phyloP scores from a whole-genome alignment of 2,329 filamentous ascomycete genomes.

The Talaromyces atroroseus region DNA sequence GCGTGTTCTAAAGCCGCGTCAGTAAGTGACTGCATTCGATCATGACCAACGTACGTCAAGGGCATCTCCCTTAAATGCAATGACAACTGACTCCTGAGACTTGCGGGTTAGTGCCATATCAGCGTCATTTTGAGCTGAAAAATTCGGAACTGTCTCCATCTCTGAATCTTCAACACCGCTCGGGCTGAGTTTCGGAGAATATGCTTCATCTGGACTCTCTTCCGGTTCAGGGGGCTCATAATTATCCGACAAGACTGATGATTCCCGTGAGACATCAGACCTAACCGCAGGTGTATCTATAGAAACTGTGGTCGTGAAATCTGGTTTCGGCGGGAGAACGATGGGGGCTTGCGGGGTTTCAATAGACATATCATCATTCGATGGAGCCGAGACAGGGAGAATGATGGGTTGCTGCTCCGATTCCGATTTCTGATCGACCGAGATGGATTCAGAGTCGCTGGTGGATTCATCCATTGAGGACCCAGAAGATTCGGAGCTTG shows the following conservation, averaged over 20 bases:
- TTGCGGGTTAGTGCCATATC: slow-evolving; percentile 29
- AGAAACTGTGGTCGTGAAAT: background rate
- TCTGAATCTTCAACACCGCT: slow-evolving; percentile 27
- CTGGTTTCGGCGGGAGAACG: background rate
- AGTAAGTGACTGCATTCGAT: slow-evolving; percentile 21
- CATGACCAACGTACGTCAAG: slow-evolving; percentile 28
- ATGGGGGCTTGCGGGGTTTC: background rate
- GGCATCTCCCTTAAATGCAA: slow-evolving; percentile 23
- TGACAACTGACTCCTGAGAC: slow-evolving; percentile 24
- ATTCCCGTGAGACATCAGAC: slow-evolving; percentile 20
- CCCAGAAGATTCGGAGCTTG: slow-evolving; percentile 19
- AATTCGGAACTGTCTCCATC: slow-evolving; percentile 19
- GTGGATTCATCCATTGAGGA: slow-evolving; percentile 38
- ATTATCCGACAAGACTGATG: slow-evolving; percentile 42
- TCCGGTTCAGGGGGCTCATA: slow-evolving; percentile 53
- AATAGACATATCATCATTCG: background rate
- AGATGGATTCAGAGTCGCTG: slow-evolving; percentile 21
- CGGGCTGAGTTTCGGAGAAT: slow-evolving; percentile 19
- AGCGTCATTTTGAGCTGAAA: slow-evolving; percentile 19
- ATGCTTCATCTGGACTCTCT: slow-evolving; percentile 20
- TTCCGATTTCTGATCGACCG: slow-evolving; percentile 15
- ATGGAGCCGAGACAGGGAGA: background rate
- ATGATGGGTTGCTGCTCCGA: background rate
- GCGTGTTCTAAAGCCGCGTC: slow-evolving; percentile 24
- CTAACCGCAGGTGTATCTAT: background rate